Evolutionary conservation across 2,329 filamentous ascomycete genomes (phyloP), one percentile per base, ranked within the genome.

Genomic region (Epichloe gansuensis): DNA sequence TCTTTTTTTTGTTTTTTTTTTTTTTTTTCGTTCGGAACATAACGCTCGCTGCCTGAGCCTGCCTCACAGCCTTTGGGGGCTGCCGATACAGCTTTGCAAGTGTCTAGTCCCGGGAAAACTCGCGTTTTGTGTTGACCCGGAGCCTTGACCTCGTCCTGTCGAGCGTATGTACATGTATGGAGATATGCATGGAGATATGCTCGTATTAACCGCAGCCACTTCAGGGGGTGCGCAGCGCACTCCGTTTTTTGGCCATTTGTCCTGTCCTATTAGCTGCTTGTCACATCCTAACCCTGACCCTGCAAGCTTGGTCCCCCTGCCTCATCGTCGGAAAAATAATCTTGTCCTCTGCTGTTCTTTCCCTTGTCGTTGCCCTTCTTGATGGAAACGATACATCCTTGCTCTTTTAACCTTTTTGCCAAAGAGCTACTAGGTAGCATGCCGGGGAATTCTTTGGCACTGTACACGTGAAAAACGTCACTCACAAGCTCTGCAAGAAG

Each of bases 371-470:
- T 89, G 13, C 87, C 87, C 64, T 91, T 93, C 70, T 91, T 91
- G 56, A 91, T 87, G 38, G 87, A 87, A 55, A 93, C 89, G 48
- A 89, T 81, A 61, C 87, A 87, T 4, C 87, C 87, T 67, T 91
- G 87, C 60, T 85, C 75, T 65, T 88, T 87, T 53, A 93, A 70
- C 35, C 78, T 74, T 64, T 86, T 86, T 1, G 87, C 87, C 39
- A 93, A 68, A 17, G 77, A 73, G 27, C 85, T 89, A 64, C 85
- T 89, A 1, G 85, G 82, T 53, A 82, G 75, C 87, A 93, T 93
- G 5, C 87, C 87, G 0, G 86, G 85, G 54, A 93, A 93, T 62
- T 91, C 87, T 64, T 91, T 93, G 43, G 87, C 87, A 43, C 84
- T 89, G 65, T 85, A 90, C 7, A 90, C 87, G 12, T 78, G 81